A percentile compares a stretch with the other conserved stretches of the same genome.
phyloP scores from a whole-genome alignment of 1,284 basidiomycete genomes.

The Chalciporus sp. region DNA sequence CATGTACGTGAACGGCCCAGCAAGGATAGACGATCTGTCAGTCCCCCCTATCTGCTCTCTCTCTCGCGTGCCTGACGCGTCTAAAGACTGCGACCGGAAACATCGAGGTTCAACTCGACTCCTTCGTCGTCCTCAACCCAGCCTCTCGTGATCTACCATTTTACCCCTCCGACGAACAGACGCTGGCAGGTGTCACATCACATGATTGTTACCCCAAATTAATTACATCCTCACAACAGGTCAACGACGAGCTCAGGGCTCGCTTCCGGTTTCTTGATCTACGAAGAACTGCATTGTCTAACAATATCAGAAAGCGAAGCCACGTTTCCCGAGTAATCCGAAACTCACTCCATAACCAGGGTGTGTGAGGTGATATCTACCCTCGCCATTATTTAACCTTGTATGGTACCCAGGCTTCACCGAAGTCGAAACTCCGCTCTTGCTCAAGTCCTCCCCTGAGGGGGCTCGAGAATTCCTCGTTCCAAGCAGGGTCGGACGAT shows the following conservation, averaged over 20 bases:
- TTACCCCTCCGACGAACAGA: constrained; percentile 72
- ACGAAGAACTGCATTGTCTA: constrained; percentile 69
- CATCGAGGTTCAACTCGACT: constrained; percentile 79
- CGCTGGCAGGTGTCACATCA: constrained; percentile 57
- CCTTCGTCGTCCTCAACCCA: constrained; percentile 77
- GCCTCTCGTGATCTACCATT: constrained; percentile 76
- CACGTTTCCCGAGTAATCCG: constrained; percentile 79
- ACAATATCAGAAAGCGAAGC: constrained; percentile 82
- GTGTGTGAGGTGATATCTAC: constrained; percentile 41
- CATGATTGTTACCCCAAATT: constrained; percentile 14
- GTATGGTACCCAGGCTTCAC: constrained; percentile 63
- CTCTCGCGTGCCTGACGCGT: constrained; percentile 15
- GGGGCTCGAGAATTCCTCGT: constrained; percentile 95
- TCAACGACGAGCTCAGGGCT: constrained; percentile 84
- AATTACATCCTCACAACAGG: constrained; percentile 45
- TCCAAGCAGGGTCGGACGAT: constrained; percentile 65
- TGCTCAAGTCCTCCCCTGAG: constrained; percentile 93
- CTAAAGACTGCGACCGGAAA: constrained; percentile 64
- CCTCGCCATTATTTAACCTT: constrained; percentile 6
- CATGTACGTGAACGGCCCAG: constrained; percentile 64
- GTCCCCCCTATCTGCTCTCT: constrained; percentile 25
- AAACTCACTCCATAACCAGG: constrained; percentile 71
- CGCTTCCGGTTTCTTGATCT: constrained; percentile 90
- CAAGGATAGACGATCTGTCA: constrained; percentile 58
- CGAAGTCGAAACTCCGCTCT: constrained; percentile 92